Conservation (phyloP, 1,139 yeast genomes). For the Barnettozyma hawaiiensis region DNA sequence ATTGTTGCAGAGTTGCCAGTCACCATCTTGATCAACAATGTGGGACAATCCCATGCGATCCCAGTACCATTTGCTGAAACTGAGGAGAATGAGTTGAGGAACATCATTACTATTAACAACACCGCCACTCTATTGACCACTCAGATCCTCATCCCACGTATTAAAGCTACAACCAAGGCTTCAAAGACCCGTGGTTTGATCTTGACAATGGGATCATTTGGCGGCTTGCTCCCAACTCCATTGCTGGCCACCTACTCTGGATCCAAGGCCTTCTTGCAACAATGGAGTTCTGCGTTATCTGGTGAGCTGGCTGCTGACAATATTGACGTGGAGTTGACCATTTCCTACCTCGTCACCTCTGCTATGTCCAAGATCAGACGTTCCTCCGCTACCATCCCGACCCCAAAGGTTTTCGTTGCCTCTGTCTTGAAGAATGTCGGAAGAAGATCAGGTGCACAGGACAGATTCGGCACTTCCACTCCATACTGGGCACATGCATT, state of each 20-base stretch:
- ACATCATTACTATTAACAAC: constrained; percentile 81
- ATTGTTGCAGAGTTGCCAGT: constrained; percentile 49
- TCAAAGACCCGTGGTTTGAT: constrained; percentile 58
- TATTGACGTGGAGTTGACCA: constrained; percentile 78
- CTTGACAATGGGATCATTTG: constrained; percentile 94
- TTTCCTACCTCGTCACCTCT: constrained; percentile 91
- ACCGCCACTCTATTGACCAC: constrained; percentile 81
- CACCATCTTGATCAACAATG: constrained; percentile 80
- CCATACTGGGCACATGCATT: constrained; percentile 95
- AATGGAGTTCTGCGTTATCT: constrained; percentile 88
- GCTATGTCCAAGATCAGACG: constrained; percentile 93
- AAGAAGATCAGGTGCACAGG: constrained; percentile 89
- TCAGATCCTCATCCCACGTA: constrained; percentile 68
- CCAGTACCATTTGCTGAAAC: constrained; percentile 93
- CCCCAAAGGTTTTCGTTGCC: constrained; percentile 70
- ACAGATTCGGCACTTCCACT: constrained; percentile 76
- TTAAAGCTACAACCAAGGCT: constrained; percentile 42
- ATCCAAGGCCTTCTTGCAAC: constrained; percentile 89
- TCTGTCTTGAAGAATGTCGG: constrained; percentile 67
- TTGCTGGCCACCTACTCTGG: constrained; percentile 92
- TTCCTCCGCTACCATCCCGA: constrained; percentile 72
- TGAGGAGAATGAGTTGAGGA: constrained; percentile 59
- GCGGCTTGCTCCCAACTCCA: constrained; percentile 92
- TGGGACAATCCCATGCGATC: constrained; percentile 90
- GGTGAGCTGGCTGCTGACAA: constrained; percentile 67